These are phyloP conservation scores for Tetrapyrgos nigripes DNA, from an alignment of 1,284 basidiomycete genomes.

Conservation along the genomic window DNA sequence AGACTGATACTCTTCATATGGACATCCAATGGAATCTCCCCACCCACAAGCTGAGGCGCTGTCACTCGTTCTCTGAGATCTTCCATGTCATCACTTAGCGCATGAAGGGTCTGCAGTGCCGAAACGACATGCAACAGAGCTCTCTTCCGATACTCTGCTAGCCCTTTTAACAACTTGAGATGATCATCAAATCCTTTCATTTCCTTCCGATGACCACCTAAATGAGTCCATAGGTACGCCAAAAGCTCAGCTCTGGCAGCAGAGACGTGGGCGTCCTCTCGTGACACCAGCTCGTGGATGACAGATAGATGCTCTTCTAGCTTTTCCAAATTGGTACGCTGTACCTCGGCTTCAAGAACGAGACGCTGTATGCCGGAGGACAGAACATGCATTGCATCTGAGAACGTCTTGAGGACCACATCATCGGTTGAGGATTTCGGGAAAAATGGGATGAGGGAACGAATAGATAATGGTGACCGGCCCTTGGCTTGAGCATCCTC, in stretches of 20 bases:
- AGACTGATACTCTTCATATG: conserved; percentile 72
- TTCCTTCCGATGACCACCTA: conserved; percentile 62
- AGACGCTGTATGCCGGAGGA: conserved; percentile 58
- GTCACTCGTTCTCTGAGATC: conserved; percentile 72
- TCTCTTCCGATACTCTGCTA: conserved; percentile 60
- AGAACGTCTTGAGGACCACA: conserved; percentile 58
- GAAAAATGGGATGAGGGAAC: conserved; percentile 52
- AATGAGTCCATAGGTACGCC: conserved; percentile 66
- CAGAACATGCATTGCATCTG: conserved; percentile 64
- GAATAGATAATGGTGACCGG: conserved; percentile 43
- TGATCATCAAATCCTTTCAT: conserved; percentile 56
- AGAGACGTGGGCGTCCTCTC: conserved; percentile 57
- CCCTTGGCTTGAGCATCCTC: conserved; percentile 50
- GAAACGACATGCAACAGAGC: conserved; percentile 68
- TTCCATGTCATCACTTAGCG: conserved; percentile 75
- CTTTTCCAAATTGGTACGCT: conserved; percentile 56
- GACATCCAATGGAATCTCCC: conserved; percentile 68
- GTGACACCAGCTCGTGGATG: conserved; percentile 61
- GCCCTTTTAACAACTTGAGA: conserved; percentile 55
- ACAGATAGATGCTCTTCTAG: conserved; percentile 64
- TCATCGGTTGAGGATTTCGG: conserved; percentile 41
- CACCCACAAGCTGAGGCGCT: conserved; percentile 63
- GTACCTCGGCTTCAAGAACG: conserved; percentile 65
- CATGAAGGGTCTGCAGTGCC: conserved; percentile 62
- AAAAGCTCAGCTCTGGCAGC: conserved; percentile 59